Conservation (phyloP, 2,329 filamentous ascomycete species). For the Fusarium praegraminearum region DNA sequence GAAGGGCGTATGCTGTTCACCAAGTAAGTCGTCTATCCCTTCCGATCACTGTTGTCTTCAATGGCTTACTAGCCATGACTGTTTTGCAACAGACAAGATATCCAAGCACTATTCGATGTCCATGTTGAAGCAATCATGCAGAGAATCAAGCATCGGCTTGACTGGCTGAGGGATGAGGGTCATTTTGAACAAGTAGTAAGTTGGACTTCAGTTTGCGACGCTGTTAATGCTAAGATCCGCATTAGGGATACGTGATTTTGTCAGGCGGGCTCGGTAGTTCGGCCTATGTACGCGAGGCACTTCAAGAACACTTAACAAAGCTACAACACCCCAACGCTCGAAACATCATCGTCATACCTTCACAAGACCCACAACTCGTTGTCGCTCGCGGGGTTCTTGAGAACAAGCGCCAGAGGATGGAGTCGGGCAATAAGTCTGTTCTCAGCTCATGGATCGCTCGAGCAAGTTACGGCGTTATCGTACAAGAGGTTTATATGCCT, state of each 20-base stretch:
- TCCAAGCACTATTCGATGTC: constrained; percentile 58
- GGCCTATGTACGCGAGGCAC: constrained; percentile 58
- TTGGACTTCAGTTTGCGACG: background rate
- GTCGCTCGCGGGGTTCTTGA: constrained; percentile 35
- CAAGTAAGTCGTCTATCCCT: constrained; percentile 48
- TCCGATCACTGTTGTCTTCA: background rate
- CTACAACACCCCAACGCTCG: constrained; percentile 50
- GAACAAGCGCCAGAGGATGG: constrained; percentile 32
- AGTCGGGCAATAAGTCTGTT: constrained; percentile 26
- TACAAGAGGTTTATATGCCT: constrained; percentile 37
- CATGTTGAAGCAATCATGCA: constrained; percentile 50
- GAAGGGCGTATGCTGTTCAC: constrained; percentile 56
- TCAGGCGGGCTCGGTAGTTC: constrained; percentile 62
- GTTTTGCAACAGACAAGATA: constrained; percentile 52
- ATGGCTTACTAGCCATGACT: background rate
- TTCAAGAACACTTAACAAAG: constrained; percentile 54
- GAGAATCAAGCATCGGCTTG: constrained; percentile 56
- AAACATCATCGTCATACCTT: constrained; percentile 28
- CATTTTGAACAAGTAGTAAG: constrained; percentile 53
- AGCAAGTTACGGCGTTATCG: constrained; percentile 41
- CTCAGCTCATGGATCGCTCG: constrained; percentile 38
- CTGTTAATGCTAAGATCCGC: background rate
- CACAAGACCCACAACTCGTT: constrained; percentile 33
- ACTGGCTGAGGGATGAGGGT: constrained; percentile 53
- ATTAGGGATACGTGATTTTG: constrained; percentile 57